These are phyloP conservation scores for Exophiala dermatitidis DNA, from an alignment of 2,329 filamentous ascomycete genomes.

Conservation along the genomic window DNA sequence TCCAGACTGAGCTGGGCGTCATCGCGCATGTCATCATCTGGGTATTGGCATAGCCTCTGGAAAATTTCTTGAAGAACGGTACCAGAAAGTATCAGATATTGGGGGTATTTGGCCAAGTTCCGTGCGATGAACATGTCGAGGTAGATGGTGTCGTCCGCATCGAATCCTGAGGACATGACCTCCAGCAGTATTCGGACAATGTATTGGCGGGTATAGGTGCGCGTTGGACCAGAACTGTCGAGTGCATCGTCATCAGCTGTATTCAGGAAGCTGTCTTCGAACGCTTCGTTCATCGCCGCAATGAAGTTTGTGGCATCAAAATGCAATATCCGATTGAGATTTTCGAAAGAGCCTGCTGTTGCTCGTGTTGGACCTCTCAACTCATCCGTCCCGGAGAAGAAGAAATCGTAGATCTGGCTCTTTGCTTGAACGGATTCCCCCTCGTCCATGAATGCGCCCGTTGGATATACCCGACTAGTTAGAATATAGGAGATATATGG, in stretches of 20 bases:
- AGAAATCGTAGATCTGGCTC: slow-evolving; percentile 80
- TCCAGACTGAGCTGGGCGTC: slow-evolving; percentile 97
- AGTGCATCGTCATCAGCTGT: slow-evolving; percentile 39
- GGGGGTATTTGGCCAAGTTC: slow-evolving; percentile 91
- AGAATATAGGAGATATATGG: slow-evolving; percentile 88
- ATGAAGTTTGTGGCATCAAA: slow-evolving; percentile 89
- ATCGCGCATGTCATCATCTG: slow-evolving; percentile 70
- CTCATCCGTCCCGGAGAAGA: slow-evolving; percentile 68
- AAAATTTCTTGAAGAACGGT: slow-evolving; percentile 76
- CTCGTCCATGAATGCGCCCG: slow-evolving; percentile 66
- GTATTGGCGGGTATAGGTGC: slow-evolving; percentile 63
- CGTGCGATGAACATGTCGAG: slow-evolving; percentile 97
- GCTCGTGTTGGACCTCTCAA: slow-evolving; percentile 29
- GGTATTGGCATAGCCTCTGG: slow-evolving; percentile 74
- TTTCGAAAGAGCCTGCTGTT: slow-evolving; percentile 69
- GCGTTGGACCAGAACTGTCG: slow-evolving; percentile 51
- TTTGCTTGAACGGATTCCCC: slow-evolving; percentile 69
- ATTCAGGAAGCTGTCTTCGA: slow-evolving; percentile 90
- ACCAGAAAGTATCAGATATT: slow-evolving; percentile 86
- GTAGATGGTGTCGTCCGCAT: slow-evolving; percentile 77
- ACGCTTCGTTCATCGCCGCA: slow-evolving; percentile 92
- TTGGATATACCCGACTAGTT: slow-evolving; percentile 87
- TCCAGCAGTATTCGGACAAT: slow-evolving; percentile 84
- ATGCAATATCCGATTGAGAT: slow-evolving; percentile 73
- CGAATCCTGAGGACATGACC: slow-evolving; percentile 75